Base-by-base conservation (phyloP, 305 asterid genomes). In the Solanum aculeatissimum region DNA sequence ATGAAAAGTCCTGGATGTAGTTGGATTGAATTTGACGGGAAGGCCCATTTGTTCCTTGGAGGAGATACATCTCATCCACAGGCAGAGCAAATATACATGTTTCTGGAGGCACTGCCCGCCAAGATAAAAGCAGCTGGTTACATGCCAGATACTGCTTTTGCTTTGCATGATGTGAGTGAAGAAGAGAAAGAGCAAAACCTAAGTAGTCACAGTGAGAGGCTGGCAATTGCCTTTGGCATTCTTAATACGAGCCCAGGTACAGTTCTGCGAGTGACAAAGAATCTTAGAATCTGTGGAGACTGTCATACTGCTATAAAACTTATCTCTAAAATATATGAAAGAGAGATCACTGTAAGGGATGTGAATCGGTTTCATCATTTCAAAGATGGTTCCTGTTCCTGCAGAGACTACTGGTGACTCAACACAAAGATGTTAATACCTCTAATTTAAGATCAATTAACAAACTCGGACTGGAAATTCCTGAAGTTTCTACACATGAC, bases 331-430 rank as follows among this genome's bases (percentile, higher is more conserved):
- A 86, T 92, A 38, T 92, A 90, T 75, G 89, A 29, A 12, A 87
- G 98, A 70, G 96, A 93, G 87, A 94, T 93, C 51, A 66, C 93
- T 62, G 95, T 93, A 88, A 92, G 97, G 91, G 98, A 95, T 88
- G 91, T 93, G 45, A 95, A 92, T 71, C 85, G 97, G 23, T 95
- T 93, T 89, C 97, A 95, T 88, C 95, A 90, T 89, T 94, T 92
- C 86, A 88, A 84, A 77, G 90, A 89, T 19, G 98, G 98, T 6
- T 82, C 72, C 15, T 93, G 98, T 85, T 93, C 97, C 82, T 93
- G 97, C 57, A 92, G 91, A 29, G 97, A 95, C 74, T 95, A 92
- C 82, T 95, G 98, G 98, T 93, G 89, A 94, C 8, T 7, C 12
- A 5, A 72, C 35, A 63, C 62, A 51, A 25, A 14, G 38, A 49